A percentile compares a stretch with the other conserved stretches of the same genome.
Conservation (phyloP, 1,284 basidiomycete species). For the Mycosarcoma mackinlayi region DNA sequence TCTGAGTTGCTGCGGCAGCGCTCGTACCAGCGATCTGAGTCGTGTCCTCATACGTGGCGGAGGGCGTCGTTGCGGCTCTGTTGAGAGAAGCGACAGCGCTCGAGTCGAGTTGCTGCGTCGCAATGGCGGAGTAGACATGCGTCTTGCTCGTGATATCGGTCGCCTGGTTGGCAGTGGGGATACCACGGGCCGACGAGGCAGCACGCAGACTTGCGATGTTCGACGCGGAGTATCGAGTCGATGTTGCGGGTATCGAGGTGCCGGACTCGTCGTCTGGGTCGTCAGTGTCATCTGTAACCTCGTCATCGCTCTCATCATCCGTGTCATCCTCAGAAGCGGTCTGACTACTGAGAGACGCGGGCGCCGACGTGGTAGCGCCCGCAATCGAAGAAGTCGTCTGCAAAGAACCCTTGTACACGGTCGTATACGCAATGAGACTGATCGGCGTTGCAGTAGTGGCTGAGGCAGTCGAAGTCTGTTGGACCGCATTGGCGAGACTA, state of each 20-base stretch:
- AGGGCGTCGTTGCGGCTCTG: constrained; percentile 1
- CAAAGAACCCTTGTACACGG: constrained; percentile 1
- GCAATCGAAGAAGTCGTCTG: not conserved
- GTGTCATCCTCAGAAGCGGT: not conserved
- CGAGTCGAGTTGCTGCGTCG: constrained; percentile 5
- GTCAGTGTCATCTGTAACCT: not conserved
- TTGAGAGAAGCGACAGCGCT: constrained; percentile 2
- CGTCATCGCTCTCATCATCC: not conserved
- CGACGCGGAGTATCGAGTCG: no score
- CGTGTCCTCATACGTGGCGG: no score
- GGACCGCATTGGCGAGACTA: not conserved
- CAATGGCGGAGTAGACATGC: constrained; percentile 2
- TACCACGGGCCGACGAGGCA: no score
- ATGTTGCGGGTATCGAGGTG: no score
- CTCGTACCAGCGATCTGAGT: no score
- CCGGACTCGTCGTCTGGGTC: no score
- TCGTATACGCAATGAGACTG: constrained; percentile 4
- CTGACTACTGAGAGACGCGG: constrained; percentile 1
- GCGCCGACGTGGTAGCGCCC: not conserved
- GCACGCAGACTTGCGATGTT: no score
- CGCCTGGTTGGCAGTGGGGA: no score
- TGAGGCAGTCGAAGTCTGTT: not conserved
- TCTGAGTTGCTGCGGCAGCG: not conserved
- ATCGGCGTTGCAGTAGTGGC: not conserved
- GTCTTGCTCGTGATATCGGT: not conserved